Base-by-base conservation (phyloP, 2,329 filamentous ascomycete genomes). In the Penicillium sclerotiorum region DNA sequence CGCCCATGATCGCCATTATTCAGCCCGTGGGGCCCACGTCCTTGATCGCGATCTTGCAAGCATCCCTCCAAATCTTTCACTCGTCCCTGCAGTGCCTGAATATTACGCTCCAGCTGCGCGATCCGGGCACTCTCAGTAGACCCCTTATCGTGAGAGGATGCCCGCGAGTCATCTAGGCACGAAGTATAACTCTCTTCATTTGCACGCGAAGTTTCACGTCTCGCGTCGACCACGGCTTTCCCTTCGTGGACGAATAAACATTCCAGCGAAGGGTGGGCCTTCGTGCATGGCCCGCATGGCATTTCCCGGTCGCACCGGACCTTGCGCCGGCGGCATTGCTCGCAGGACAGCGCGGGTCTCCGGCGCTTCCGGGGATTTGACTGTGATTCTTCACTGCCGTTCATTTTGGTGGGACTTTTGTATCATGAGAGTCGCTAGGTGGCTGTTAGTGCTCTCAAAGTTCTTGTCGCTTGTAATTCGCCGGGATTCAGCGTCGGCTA, bases 241-340 rank as follows among this genome's bases (percentile, higher is more conserved):
- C 49, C 52, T 46, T 52, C 38, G 27, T 59, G 33, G 20, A 58
- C 57, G 42, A 65, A 67, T 2, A 53, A 60, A 43, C 63, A 66
- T n/a, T 49, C 42, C 25, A 64, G 25, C 1, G 55, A 55, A 11
- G 46, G 49, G 20, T 57, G 57, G 15, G 58, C 43, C 25, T 60
- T 61, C 6, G 49, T 54, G 45, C 65, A 68, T 22, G 59, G 60
- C 2, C 57, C 58, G 45, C 65, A 67, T 18, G 64, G 65, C 13
- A 59, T 45, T 28, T 54, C 50, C 15, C 56, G 63, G 47, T 67
- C 64, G 42, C 65, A 67, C 23, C 60, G 59, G 22, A 67, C 55
- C 49, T 67, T 67, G 39, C 64, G 63, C 9, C 54, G 59, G 21
- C 64, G 64, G 36, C 65, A 67, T 47, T 61, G 62, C 40, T 62